Percentiles rank a stretch among this genome's conserved stretches.
Conservation (phyloP, 2,329 filamentous ascomycete species). For the Tympanopsis confertula region DNA sequence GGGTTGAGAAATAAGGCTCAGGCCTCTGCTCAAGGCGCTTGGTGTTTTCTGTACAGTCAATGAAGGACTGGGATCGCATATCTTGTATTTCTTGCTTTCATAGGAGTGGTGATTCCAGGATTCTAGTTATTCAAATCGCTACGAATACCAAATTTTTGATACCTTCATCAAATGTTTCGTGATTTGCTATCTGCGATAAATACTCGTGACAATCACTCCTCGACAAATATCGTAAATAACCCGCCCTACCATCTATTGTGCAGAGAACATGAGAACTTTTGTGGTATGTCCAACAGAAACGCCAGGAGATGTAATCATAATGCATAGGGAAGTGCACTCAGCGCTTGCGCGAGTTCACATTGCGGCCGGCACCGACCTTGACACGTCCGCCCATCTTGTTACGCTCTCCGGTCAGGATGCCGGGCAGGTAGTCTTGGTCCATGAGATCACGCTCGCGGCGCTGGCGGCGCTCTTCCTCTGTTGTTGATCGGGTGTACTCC, state of each 20-base stretch:
- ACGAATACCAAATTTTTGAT: no score
- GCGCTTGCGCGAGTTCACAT: constrained; percentile 69
- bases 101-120: no score
- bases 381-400: constrained; percentile 53
- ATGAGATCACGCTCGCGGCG: constrained; percentile 70
- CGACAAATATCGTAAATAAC: no score
- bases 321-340: constrained; percentile 17
- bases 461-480: constrained; percentile 42
- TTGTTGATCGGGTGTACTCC: constrained; percentile 62
- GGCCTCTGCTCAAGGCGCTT: constrained; percentile 2
- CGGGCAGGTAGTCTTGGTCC: constrained; percentile 87
- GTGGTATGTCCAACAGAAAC: no score
- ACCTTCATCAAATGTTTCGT: no score
- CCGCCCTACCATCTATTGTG: no score
- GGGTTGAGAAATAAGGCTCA: no score
- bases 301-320: constrained; percentile 4
- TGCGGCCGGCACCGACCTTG: constrained; percentile 73
- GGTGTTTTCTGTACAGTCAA: neutral
- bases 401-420: constrained; percentile 72
- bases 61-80: constrained; percentile 1
- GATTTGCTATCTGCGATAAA: no score
- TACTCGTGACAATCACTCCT: no score
- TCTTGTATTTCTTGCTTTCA: neutral
- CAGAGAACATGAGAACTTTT: no score
- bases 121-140: no score